Conservation (phyloP, 2,329 filamentous ascomycete genomes). For the Fusarium guadeloupense region DNA sequence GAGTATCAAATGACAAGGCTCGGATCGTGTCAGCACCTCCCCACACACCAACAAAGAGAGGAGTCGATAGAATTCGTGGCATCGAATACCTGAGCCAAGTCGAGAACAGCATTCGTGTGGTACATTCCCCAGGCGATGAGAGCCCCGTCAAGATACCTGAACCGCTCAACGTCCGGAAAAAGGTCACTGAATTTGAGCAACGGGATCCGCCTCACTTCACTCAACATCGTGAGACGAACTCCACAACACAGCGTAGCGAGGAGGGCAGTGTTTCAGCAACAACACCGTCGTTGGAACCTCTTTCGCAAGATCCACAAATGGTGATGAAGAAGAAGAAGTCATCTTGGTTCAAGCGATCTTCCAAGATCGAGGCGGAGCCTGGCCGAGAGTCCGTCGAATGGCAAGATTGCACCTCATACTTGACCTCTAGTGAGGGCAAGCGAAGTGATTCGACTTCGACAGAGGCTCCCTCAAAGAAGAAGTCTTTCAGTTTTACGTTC, state of each 20-base stretch:
- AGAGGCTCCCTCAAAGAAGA: slow-evolving; percentile 55
- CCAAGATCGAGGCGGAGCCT: slow-evolving; percentile 48
- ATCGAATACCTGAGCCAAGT: slow-evolving; percentile 58
- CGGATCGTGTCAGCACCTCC: slow-evolving; percentile 60
- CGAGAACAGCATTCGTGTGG: slow-evolving; percentile 64
- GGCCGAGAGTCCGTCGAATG: slow-evolving; percentile 39
- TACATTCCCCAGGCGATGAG: slow-evolving; percentile 58
- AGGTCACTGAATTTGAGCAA: slow-evolving; percentile 40
- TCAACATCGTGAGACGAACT: slow-evolving; percentile 23
- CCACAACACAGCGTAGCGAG: slow-evolving; percentile 7
- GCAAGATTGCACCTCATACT: slow-evolving; percentile 42
- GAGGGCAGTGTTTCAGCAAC: neutral
- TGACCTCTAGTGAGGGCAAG: slow-evolving; percentile 39
- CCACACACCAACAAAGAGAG: slow-evolving; percentile 45
- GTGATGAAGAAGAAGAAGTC: slow-evolving; percentile 55
- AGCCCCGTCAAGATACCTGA: slow-evolving; percentile 49
- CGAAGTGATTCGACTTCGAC: slow-evolving; percentile 39
- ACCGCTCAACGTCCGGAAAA: slow-evolving; percentile 56
- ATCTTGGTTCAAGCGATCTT: slow-evolving; percentile 62
- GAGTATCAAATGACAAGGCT: slow-evolving; percentile 47
- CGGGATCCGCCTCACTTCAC: slow-evolving; percentile 33
- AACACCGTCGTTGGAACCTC: slow-evolving; percentile 28
- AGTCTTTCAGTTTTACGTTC: slow-evolving; percentile 63
- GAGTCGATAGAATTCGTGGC: slow-evolving; percentile 48
- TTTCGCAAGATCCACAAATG: slow-evolving; percentile 26